Percentiles rank a stretch among this genome's conserved stretches.
Evolutionary conservation across 1,284 basidiomycete species (phyloP).

Genomic region (Sporisorium iseilematis-ciliati): DNA sequence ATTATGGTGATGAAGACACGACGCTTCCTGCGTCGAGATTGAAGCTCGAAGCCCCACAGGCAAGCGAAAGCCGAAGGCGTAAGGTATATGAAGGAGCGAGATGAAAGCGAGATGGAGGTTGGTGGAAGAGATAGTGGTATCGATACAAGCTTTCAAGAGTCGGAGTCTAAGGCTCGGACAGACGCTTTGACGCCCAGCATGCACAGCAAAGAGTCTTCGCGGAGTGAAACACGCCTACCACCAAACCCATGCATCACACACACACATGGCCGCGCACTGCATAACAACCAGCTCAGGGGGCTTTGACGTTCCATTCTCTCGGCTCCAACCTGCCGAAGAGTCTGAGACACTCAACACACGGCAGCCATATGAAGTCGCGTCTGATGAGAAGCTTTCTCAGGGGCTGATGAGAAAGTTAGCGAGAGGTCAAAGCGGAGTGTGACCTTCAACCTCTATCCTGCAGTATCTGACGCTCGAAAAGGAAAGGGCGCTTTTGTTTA

Average conservation of each 20-base stretch:
- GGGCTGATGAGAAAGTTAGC: constrained; percentile 6
- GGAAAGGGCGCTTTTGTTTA: constrained; percentile 1
- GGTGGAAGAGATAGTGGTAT: too few relatives aligned
- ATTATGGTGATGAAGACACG: constrained; percentile 9
- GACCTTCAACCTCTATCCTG: constrained; percentile 3
- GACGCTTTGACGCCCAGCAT: too few relatives aligned
- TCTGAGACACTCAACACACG: background rate
- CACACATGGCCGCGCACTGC: too few relatives aligned
- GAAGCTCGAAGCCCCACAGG: background rate
- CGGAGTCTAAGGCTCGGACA: too few relatives aligned
- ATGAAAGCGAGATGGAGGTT: too few relatives aligned
- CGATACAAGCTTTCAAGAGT: too few relatives aligned
- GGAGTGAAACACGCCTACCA: too few relatives aligned
- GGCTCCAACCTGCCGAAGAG: background rate
- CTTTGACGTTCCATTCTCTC: too few relatives aligned
- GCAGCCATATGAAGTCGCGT: background rate
- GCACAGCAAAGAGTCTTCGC: too few relatives aligned
- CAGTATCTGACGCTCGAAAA: constrained; percentile 5
- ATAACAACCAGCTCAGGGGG: too few relatives aligned
- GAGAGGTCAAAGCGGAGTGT: background rate
- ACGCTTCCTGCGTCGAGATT: constrained; percentile 6
- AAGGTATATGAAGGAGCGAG: background rate
- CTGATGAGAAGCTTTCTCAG: background rate
- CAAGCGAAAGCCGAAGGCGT: background rate
- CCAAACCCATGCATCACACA: too few relatives aligned